These are phyloP conservation scores for Medicago ruthenica DNA, from an alignment of 306 rosid species.

Conservation along the genomic window DNA sequence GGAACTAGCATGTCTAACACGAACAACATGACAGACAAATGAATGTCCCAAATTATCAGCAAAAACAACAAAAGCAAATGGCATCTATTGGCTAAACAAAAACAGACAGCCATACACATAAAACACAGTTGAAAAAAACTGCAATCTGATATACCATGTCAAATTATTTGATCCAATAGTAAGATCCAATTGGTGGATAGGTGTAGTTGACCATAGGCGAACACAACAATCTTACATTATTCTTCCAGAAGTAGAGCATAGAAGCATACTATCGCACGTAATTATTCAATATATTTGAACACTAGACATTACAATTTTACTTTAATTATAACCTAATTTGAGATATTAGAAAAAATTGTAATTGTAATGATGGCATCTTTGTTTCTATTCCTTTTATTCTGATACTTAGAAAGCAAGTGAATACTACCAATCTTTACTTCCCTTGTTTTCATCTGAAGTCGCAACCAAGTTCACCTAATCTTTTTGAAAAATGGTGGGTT, in stretches of 20 bases:
- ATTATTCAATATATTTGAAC: neutral
- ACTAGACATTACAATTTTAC: neutral
- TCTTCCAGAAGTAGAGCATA: neutral
- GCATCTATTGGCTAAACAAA: slow-evolving; percentile 25
- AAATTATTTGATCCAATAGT: slow-evolving; percentile 16
- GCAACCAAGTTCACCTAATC: slow-evolving; percentile 5
- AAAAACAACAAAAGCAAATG: slow-evolving; percentile 27
- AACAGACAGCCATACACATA: slow-evolving; percentile 7
- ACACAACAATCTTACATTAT: neutral
- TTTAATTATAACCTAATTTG: neutral
- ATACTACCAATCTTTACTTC: neutral
- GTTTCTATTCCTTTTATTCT: neutral
- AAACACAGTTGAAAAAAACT: neutral
- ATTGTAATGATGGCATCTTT: neutral
- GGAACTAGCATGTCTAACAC: slow-evolving; percentile 29
- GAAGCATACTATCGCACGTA: neutral
- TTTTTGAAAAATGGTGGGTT: neutral
- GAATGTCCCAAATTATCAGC: neutral
- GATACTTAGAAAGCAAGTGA: slow-evolving; percentile 13
- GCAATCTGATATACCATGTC: slow-evolving; percentile 1
- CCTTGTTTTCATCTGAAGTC: neutral
- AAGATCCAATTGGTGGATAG: neutral
- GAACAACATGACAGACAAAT: neutral
- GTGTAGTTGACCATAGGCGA: neutral
- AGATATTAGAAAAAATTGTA: neutral